Evolutionary conservation across 2,329 filamentous ascomycete genomes (phyloP).

Genomic region (Trichoderma cornu-damae): DNA sequence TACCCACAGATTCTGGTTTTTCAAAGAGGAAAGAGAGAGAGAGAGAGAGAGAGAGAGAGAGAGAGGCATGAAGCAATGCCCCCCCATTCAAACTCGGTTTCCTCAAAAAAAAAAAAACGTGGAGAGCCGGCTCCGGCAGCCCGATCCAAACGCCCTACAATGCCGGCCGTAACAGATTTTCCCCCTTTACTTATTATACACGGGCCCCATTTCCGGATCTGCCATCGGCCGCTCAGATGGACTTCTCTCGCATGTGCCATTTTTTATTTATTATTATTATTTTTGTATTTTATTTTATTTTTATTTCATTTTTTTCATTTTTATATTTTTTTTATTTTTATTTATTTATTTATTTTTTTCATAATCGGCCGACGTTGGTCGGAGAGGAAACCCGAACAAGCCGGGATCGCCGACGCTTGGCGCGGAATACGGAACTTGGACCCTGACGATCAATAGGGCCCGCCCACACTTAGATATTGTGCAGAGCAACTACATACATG

Average conservation of each 20-base stretch:
- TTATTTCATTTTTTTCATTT: too few relatives aligned
- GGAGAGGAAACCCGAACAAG: not conserved
- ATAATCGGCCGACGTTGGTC: not conserved
- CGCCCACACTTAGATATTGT: not conserved
- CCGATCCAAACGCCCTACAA: not conserved
- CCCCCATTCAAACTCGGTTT: not conserved
- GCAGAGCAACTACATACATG: too few relatives aligned
- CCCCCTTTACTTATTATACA: too few relatives aligned
- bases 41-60: too few relatives aligned
- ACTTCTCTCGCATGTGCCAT: not conserved
- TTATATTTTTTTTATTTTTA: too few relatives aligned
- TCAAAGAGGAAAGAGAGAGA: too few relatives aligned
- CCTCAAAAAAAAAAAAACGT: not conserved
- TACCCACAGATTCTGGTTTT: too few relatives aligned
- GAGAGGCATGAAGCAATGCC: constrained; percentile 9
- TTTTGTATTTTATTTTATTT: too few relatives aligned
- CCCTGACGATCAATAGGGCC: constrained; percentile 12
- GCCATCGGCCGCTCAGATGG: constrained; percentile 6
- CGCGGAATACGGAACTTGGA: constrained; percentile 5
- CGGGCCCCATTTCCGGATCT: not conserved
- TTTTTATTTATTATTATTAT: too few relatives aligned
- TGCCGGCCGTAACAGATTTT: not conserved
- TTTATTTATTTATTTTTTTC: too few relatives aligned
- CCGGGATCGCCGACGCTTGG: constrained; percentile 13
- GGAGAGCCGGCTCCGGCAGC: not conserved